phyloP scores from a whole-genome alignment of 257 asterid species.

The Solanum pennellii region DNA sequence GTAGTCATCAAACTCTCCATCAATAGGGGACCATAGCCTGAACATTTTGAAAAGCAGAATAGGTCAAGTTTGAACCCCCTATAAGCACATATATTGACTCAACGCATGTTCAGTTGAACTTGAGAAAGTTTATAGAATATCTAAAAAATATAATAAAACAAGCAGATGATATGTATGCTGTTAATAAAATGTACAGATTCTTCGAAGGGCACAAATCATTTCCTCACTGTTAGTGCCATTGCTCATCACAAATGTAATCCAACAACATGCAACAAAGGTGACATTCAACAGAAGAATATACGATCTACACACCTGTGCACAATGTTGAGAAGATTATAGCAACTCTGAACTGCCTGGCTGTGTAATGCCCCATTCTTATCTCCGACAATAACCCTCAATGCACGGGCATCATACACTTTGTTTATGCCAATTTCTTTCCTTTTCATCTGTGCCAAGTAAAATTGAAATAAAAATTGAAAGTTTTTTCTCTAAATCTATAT shows the following conservation, averaged over 20 bases:
- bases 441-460: slow-evolving; percentile 53
- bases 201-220: neutral
- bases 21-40: slow-evolving; percentile 93
- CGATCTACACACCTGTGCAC: slow-evolving; percentile 56
- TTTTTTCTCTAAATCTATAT: slow-evolving; percentile 3
- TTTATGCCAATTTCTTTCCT: slow-evolving; percentile 75
- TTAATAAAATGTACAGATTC: neutral
- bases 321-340: slow-evolving; percentile 89
- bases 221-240: neutral
- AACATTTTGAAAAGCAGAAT: slow-evolving; percentile 4
- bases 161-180: neutral
- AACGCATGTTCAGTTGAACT: neutral
- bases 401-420: slow-evolving; percentile 88
- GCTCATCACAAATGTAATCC: slow-evolving; percentile 2
- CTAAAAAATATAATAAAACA: neutral
- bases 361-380: slow-evolving; percentile 86
- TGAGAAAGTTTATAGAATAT: neutral
- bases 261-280: neutral
- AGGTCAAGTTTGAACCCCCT: slow-evolving; percentile 1
- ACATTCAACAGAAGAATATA: neutral
- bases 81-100: neutral
- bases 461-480: slow-evolving; percentile 6
- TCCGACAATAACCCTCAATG: slow-evolving; percentile 89
- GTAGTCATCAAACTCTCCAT: slow-evolving; percentile 91
- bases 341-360: slow-evolving; percentile 88